Evolutionary conservation across 1,284 basidiomycete species (phyloP).

Genomic region (Serendipita sp.): DNA sequence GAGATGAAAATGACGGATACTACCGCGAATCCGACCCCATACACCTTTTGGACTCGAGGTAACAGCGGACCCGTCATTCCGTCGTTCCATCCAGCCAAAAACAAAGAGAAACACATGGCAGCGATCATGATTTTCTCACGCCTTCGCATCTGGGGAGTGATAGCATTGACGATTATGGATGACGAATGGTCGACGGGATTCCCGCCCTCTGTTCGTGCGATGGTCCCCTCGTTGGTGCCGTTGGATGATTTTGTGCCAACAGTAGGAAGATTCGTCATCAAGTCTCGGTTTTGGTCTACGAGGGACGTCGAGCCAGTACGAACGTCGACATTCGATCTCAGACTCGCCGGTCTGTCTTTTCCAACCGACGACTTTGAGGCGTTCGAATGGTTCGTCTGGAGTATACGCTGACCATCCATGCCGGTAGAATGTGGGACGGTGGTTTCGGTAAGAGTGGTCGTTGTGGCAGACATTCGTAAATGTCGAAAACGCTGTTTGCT

Average conservation of each 20-base stretch:
- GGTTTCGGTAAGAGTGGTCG: background rate
- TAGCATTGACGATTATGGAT: background rate
- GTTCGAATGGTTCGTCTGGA: background rate
- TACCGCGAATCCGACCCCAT: constrained; percentile 33
- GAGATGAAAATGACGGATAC: constrained; percentile 37
- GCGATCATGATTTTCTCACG: constrained; percentile 13
- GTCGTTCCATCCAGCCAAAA: constrained; percentile 43
- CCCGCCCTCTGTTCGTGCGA: background rate
- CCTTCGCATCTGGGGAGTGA: background rate
- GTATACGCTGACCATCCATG: background rate
- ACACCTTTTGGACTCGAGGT: constrained; percentile 39
- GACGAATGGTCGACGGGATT: background rate
- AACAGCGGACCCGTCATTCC: constrained; percentile 37
- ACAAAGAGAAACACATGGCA: constrained; percentile 25
- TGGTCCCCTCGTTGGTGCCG: background rate
- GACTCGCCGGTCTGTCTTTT: no score
- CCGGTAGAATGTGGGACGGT: background rate
- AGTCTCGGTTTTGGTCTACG: background rate
- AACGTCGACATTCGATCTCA: no score
- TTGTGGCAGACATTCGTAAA: background rate
- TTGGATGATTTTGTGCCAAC: no score
- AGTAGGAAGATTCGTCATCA: background rate
- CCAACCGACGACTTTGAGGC: no score
- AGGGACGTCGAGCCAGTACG: background rate
- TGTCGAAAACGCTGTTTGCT: background rate